A percentile compares a stretch with the other conserved stretches of the same genome.
These are phyloP conservation scores for Ceratocystis huliohia DNA, from an alignment of 2,329 filamentous ascomycete species.

Conservation along the genomic window DNA sequence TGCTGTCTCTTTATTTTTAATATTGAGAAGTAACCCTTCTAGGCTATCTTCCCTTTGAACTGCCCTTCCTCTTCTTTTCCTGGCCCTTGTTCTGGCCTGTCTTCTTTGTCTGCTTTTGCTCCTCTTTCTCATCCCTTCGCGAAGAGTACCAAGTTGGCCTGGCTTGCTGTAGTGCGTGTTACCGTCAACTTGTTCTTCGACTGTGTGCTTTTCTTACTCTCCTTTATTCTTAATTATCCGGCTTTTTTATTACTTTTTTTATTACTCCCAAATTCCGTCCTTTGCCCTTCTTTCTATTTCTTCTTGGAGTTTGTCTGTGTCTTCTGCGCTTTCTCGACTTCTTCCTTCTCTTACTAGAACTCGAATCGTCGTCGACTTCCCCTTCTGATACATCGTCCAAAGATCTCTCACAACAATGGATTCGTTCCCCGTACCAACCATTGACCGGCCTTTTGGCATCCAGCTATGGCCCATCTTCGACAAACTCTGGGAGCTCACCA, in stretches of 20 bases:
- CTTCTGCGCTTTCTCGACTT: constrained; percentile 9
- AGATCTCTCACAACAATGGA: constrained; percentile 16
- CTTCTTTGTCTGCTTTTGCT: neutral
- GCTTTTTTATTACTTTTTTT: constrained; percentile 8
- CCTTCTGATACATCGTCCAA: neutral
- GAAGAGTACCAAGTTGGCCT: constrained; percentile 8
- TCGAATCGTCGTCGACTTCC: constrained; percentile 8
- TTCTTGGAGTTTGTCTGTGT: neutral
- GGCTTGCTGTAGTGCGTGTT: neutral
- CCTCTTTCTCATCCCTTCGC: constrained; percentile 5
- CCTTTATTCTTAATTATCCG: constrained; percentile 17
- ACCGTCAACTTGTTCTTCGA: neutral
- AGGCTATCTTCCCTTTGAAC: neutral
- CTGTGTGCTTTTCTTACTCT: constrained; percentile 8
- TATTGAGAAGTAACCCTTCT: neutral
- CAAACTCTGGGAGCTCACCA: constrained; percentile 63
- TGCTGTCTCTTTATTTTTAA: constrained; percentile 12
- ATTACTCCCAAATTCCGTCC: constrained; percentile 8
- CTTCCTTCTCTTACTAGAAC: neutral
- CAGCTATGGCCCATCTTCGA: constrained; percentile 90
- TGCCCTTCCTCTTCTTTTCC: neutral
- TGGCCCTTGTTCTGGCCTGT: neutral
- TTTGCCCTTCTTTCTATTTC: constrained; percentile 5
- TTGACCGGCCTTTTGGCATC: constrained; percentile 86
- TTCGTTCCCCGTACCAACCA: constrained; percentile 46